Evolutionary conservation across 1,284 basidiomycete species (phyloP).

Genomic region (Tremellales sp.): DNA sequence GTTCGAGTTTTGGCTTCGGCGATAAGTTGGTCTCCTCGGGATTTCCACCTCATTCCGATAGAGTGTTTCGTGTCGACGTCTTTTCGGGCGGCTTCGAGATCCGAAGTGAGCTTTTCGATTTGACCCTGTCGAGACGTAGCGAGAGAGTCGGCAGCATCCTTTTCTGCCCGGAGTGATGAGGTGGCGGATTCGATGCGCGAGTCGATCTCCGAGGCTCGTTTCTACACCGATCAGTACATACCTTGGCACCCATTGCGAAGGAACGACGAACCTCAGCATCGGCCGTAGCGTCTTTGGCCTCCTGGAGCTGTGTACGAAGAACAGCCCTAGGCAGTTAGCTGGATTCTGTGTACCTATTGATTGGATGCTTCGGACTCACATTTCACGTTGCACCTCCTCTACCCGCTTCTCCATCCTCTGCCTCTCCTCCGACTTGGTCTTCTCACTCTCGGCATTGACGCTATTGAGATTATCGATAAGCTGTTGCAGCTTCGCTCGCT

Average conservation of each 20-base stretch:
- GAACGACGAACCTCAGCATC: slow-evolving; percentile 26
- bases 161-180: slow-evolving; percentile 28
- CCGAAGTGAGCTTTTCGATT: slow-evolving; percentile 21
- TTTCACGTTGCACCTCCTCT: slow-evolving; percentile 70
- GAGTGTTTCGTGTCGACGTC: slow-evolving; percentile 22
- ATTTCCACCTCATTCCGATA: slow-evolving; percentile 39
- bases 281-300: slow-evolving; percentile 73
- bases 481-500: slow-evolving; percentile 77
- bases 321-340: slow-evolving; percentile 48
- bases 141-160: slow-evolving; percentile 32
- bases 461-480: slow-evolving; percentile 81
- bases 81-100: slow-evolving; percentile 19
- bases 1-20: slow-evolving; percentile 1
- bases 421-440: slow-evolving; percentile 72
- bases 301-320: slow-evolving; percentile 65
- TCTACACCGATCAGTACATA: slow-evolving; percentile 9
- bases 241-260: background rate
- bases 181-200: slow-evolving; percentile 33
- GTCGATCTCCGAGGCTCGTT: slow-evolving; percentile 25
- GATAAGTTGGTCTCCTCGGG: slow-evolving; percentile 22
- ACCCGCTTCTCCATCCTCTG: slow-evolving; percentile 73
- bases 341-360: background rate
- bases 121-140: slow-evolving; percentile 23
- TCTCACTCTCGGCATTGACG: slow-evolving; percentile 82
- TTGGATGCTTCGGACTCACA: slow-evolving; percentile 52